phyloP scores from a whole-genome alignment of 176 grass and related monocot species.

The Puya raimondii region DNA sequence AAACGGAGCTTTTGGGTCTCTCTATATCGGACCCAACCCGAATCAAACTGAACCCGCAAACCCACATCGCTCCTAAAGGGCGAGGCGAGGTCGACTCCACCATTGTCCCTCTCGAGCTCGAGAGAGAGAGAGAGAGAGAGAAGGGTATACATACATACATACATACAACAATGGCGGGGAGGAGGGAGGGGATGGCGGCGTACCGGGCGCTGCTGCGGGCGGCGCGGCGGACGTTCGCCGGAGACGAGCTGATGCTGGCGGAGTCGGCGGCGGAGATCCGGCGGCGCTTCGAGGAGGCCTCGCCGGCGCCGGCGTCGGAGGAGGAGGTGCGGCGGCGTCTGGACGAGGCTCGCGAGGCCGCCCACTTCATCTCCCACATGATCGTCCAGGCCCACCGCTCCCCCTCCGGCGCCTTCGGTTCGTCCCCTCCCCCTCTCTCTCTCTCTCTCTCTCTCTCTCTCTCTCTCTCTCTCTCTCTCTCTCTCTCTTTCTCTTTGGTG shows the following conservation, averaged over 20 bases:
- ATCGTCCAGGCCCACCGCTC: slow-evolving; percentile 76
- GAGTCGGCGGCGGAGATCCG: slow-evolving; percentile 90
- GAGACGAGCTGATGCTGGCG: slow-evolving; percentile 64
- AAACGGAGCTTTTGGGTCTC: too few species aligned
- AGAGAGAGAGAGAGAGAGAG: too few species aligned
- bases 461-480: neutral
- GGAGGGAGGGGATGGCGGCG: slow-evolving; percentile 51
- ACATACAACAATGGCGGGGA: slow-evolving; percentile 19
- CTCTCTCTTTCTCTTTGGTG: neutral
- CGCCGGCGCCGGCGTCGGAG: slow-evolving; percentile 32
- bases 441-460: too few species aligned
- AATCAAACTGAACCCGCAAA: too few species aligned
- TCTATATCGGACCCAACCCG: too few species aligned
- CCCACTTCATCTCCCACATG: slow-evolving; percentile 84
- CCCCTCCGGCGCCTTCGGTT: slow-evolving; percentile 68
- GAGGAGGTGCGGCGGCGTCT: slow-evolving; percentile 30
- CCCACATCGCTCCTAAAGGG: too few species aligned
- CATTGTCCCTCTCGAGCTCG: too few species aligned
- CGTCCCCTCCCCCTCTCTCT: neutral
- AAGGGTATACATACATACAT: neutral
- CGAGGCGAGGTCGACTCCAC: too few species aligned
- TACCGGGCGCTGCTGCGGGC: slow-evolving; percentile 71
- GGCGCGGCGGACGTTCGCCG: slow-evolving; percentile 74
- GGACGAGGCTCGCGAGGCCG: slow-evolving; percentile 67
- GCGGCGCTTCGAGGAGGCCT: slow-evolving; percentile 72